Base-by-base conservation (phyloP, 352 stramenopile genomes). In the Blastocystis sp. region DNA sequence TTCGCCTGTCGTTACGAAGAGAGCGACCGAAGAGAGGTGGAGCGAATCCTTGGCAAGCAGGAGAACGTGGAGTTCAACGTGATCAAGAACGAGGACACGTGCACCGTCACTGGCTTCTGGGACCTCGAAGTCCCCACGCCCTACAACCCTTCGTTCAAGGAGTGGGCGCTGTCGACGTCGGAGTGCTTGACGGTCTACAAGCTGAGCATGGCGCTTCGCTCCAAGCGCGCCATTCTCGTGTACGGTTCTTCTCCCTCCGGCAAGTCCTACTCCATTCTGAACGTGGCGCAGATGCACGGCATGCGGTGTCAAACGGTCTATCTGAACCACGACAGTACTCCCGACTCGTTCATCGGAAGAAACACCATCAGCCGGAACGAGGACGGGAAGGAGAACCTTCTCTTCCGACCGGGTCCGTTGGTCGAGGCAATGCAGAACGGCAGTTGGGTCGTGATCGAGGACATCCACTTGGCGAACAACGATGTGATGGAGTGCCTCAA, bases 391-490 rank as follows among this genome's bases (percentile, higher is more conserved):
- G 37, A 55, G 24, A 45, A 67, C 19, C n/a, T 79, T 9, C 10
- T 55, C 9, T 79, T 79, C 50, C 9, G 67, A 79, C n/a, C n/a
- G 26, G 67, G 67, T 67, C 67, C 67, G 21, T 79, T 79, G 50
- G 24, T 66, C 10, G 67, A 79, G 1, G 67, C 67, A 35, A 79
- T 79, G 67, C 24, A 79, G 31, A 62, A 79, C 13, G 67, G 67
- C 26, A 31, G 9, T 9, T 79, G 67, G 67, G 31, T 79, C 9
- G 37, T 79, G 50, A 79, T 79, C 66, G 67, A 79, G 31, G 67
- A 79, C 50, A 79, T 79, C 66, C 67, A 79, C 31, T 79, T 79
- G 50, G 67, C 67, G 21, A 79, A 66, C 50, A 66, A 66, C 1
- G 67, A 79, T 67, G 37, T 79, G 50, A 67, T 79, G 50, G 67